A percentile compares a stretch with the other conserved stretches of the same genome.
Conservation (phyloP, 805 yeast species). For the Monosporozyma solicola region DNA sequence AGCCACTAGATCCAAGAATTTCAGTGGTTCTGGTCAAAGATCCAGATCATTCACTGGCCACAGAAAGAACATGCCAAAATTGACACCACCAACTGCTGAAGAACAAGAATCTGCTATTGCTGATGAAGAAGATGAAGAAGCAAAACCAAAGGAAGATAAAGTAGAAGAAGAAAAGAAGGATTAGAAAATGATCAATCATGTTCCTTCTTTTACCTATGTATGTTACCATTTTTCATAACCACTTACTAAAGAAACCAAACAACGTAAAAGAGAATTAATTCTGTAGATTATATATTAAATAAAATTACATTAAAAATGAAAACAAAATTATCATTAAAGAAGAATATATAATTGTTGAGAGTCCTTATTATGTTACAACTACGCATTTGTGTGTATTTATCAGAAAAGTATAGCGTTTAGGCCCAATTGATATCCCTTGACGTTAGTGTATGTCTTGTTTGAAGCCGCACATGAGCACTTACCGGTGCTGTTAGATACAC, state of each 20-base stretch:
- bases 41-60: slow-evolving; percentile 31
- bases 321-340: not conserved
- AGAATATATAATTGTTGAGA: not conserved
- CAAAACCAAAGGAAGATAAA: not conserved
- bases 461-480: not conserved
- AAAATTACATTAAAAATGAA: no score
- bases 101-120: slow-evolving; percentile 5
- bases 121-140: slow-evolving; percentile 1
- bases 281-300: no score
- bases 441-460: not conserved
- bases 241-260: not conserved
- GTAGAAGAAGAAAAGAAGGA: not conserved
- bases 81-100: slow-evolving; percentile 8
- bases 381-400: not conserved
- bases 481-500: not conserved
- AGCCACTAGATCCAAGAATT: slow-evolving; percentile 29
- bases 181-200: not conserved
- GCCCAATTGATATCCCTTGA: not conserved
- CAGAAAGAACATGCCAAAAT: slow-evolving; percentile 27
- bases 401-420: not conserved
- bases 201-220: not conserved
- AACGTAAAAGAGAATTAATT: no score
- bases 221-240: not conserved
- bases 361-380: not conserved
- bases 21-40: slow-evolving; percentile 30